Base-by-base conservation (phyloP, 2,329 filamentous ascomycete genomes). In the Monosporascus ibericus region DNA sequence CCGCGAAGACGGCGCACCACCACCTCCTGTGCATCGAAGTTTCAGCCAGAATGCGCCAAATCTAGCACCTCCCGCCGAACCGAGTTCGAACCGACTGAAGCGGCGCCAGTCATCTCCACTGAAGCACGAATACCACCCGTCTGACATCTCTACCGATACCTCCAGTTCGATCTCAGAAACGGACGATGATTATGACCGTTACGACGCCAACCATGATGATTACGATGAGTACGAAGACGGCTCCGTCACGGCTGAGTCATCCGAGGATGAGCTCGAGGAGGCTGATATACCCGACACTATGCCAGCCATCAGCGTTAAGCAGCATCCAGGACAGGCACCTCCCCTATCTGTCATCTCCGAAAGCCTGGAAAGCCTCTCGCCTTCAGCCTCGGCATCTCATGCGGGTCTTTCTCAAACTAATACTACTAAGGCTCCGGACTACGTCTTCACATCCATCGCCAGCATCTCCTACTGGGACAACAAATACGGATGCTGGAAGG, bases 71-170 rank as follows among this genome's bases (percentile, higher is more conserved):
- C 84, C 68, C 65, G 75, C 64, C 63, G 85, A 73, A 61, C 68
- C 60, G 60, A 70, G 52, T 63, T 73, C 56, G 59, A 68, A 67
- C 58, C 77, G 68, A 68, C 58, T 82, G 22, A 81, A 86, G 64
- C 83, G 92, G 44, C 84, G 91, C 18, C 87, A 85, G 1, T 97
- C 94, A 0, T 99, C 94, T 1, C 94, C 94, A 0, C 76, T 99
- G 48, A 99, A 99, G 73, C 92, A 97, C 66, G 92, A 99, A 71
- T 99, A 96, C 63, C 86, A 92, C 57, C 92, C 92, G 15, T 97
- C 94, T 1, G 82, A 85, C 48, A 70, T 76, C 47, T 84, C 80
- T 0, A 85, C 82, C 0, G 73, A 69, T 17, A 61, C 59, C 27
- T 66, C 65, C 8, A 52, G 54, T 22, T 65, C 65, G 6, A 51